Conservation (phyloP, 2,329 filamentous ascomycete species). For the Thelonectria olida region DNA sequence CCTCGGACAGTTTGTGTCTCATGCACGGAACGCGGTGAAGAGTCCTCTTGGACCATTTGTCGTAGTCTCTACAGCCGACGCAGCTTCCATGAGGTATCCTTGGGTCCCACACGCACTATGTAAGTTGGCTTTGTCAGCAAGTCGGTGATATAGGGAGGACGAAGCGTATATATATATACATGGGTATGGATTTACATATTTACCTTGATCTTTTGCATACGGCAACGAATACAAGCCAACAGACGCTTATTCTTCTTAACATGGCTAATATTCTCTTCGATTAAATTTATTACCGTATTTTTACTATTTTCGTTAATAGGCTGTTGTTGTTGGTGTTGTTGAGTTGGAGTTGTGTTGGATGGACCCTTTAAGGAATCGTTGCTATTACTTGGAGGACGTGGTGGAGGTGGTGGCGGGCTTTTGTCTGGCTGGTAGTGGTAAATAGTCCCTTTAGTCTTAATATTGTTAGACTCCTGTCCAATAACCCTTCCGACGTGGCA, state of each 20-base stretch:
- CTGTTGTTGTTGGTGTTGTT: too few relatives aligned
- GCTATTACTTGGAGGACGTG: too few relatives aligned
- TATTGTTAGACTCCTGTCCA: too few relatives aligned
- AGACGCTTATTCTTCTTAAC: conserved; percentile 7
- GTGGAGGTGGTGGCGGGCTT: too few relatives aligned
- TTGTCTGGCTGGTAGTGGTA: too few relatives aligned
- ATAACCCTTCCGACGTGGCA: too few relatives aligned
- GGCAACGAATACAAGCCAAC: conserved; percentile 32
- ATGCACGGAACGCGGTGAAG: conserved; percentile 56
- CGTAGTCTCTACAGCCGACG: conserved; percentile 50
- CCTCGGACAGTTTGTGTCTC: conserved; percentile 54
- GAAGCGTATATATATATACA: background rate
- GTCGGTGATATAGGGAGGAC: too few relatives aligned
- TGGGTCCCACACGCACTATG: conserved; percentile 50
- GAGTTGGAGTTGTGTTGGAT: too few relatives aligned
- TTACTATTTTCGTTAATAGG: too few relatives aligned
- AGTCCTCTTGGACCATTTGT: conserved; percentile 54
- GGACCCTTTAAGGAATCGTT: too few relatives aligned
- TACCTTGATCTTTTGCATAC: conserved; percentile 36
- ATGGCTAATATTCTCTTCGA: background rate
- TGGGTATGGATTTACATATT: background rate
- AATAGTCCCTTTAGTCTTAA: too few relatives aligned
- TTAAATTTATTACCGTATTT: background rate
- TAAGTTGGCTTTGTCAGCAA: conserved; percentile 1
- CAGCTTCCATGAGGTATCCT: conserved; percentile 48